A percentile compares a stretch with the other conserved stretches of the same genome.
phyloP scores from a whole-genome alignment of 768 basidiomycete genomes.

The Rhizopogon roseolus region DNA sequence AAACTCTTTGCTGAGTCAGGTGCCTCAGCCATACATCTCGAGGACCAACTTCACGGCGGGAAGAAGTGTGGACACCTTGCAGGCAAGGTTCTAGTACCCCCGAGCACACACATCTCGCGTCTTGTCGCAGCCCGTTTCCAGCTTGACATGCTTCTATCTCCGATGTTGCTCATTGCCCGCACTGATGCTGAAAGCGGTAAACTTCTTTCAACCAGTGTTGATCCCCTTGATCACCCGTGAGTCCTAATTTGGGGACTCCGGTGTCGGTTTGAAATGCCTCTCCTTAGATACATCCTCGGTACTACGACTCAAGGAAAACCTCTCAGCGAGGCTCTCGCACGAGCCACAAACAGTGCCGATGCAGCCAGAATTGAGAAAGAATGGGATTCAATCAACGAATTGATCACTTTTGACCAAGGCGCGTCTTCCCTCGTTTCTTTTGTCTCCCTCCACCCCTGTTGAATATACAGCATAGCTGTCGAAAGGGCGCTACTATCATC shows the following conservation, averaged over 20 bases:
- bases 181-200: conserved; percentile 89
- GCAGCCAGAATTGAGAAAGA: conserved; percentile 69
- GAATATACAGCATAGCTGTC: conserved; percentile 13
- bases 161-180: conserved; percentile 86
- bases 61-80: conserved; percentile 94
- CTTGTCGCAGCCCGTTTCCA: conserved; percentile 86
- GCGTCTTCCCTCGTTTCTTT: conserved; percentile 11
- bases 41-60: conserved; percentile 92
- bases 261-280: background rate
- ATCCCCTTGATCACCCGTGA: conserved; percentile 66
- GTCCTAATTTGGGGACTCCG: conserved; percentile 14
- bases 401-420: conserved; percentile 88
- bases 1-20: conserved; percentile 96
- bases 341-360: conserved; percentile 62
- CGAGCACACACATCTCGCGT: conserved; percentile 80
- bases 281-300: conserved; percentile 57
- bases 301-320: conserved; percentile 45
- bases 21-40: conserved; percentile 85
- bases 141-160: conserved; percentile 83
- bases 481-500: conserved; percentile 16
- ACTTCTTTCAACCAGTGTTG: conserved; percentile 80
- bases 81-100: conserved; percentile 91
- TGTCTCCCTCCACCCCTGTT: background rate
- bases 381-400: conserved; percentile 64
- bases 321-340: conserved; percentile 66